Evolutionary conservation across 768 basidiomycete species (phyloP).

Genomic region (Panaeolus papilionaceus): DNA sequence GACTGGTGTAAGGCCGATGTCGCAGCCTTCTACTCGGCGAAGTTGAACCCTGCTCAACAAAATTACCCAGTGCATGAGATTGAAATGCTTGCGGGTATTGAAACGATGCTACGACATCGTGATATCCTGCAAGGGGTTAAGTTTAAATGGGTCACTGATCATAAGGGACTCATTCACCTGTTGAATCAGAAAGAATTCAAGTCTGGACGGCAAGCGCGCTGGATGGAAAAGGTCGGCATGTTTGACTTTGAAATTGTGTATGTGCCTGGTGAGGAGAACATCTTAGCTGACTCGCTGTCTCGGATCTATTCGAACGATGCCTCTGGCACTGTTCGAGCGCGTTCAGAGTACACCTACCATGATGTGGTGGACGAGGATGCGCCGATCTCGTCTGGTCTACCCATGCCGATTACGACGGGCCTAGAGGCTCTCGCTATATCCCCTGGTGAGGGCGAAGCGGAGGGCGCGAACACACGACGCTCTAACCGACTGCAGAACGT

Average conservation of each 20-base stretch:
- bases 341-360: constrained; percentile 27
- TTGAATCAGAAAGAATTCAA: constrained; percentile 42
- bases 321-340: constrained; percentile 23
- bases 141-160: constrained; percentile 41
- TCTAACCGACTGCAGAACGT: constrained; percentile 12
- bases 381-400: constrained; percentile 5
- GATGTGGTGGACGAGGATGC: constrained; percentile 29
- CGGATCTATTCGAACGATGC: constrained; percentile 31
- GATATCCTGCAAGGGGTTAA: constrained; percentile 36
- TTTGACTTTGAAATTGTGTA: constrained; percentile 45
- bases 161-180: constrained; percentile 39
- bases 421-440: not conserved
- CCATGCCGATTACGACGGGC: not conserved
- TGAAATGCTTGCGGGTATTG: constrained; percentile 42
- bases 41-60: constrained; percentile 39
- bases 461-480: not conserved
- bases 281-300: constrained; percentile 47
- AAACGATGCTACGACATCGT: constrained; percentile 36
- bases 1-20: constrained; percentile 30
- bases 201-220: constrained; percentile 40
- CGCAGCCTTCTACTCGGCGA: constrained; percentile 41
- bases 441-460: not conserved
- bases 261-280: constrained; percentile 43
- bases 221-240: constrained; percentile 44
- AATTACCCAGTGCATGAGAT: constrained; percentile 47